Percentiles rank a stretch among this genome's conserved stretches.
These are phyloP conservation scores for Aurifilum marmelostoma DNA, from an alignment of 2,329 filamentous ascomycete genomes.

Conservation along the genomic window DNA sequence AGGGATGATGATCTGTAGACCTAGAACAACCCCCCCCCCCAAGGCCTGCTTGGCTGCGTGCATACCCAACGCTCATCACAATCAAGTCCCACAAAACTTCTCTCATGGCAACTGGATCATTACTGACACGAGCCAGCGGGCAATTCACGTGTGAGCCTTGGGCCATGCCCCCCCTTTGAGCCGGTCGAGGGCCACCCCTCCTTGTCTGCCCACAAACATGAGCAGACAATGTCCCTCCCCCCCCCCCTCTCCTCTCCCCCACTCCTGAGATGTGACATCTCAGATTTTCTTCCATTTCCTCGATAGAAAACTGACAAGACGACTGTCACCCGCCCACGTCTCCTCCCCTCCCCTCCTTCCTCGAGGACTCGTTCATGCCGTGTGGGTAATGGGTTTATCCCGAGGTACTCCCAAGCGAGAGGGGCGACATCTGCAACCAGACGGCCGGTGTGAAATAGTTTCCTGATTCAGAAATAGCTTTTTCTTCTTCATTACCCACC, in stretches of 20 bases:
- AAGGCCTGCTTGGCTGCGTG: background rate
- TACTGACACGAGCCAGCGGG: background rate
- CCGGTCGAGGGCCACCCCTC: background rate
- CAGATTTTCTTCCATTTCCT: background rate
- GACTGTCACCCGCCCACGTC: background rate
- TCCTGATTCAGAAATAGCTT: background rate
- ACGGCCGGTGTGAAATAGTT: constrained; percentile 3
- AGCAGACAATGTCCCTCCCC: no score
- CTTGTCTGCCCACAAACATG: background rate
- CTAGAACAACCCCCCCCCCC: no score
- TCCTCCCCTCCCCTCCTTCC: no score
- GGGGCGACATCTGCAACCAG: background rate
- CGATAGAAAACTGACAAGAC: background rate
- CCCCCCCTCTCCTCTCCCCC: no score
- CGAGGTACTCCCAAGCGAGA: background rate
- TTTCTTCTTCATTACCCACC: no score
- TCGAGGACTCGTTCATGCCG: background rate
- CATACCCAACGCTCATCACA: background rate
- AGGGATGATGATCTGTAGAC: no score
- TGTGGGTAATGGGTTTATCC: background rate
- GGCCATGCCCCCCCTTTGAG: background rate
- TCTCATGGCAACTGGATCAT: background rate
- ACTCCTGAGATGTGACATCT: constrained; percentile 5
- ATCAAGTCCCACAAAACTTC: background rate
- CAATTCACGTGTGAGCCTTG: background rate